phyloP scores from a whole-genome alignment of 192 early-diverging fungal species.

The Backusella tarrabulga region DNA sequence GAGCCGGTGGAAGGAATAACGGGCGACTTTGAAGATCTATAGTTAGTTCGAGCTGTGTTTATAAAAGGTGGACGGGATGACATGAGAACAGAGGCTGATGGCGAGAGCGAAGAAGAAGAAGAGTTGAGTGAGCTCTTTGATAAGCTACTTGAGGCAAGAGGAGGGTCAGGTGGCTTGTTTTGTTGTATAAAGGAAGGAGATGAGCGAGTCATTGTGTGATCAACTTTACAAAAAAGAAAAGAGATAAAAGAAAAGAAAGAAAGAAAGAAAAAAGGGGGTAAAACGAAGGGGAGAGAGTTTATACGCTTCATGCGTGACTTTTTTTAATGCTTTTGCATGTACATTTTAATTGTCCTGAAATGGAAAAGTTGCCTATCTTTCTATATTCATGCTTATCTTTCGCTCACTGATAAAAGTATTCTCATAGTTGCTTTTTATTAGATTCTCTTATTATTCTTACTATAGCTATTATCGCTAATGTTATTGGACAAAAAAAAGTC shows the following conservation, averaged over 20 bases:
- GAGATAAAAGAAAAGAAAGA: neutral
- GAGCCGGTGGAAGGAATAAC: neutral
- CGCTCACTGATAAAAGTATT: neutral
- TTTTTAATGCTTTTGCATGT: neutral
- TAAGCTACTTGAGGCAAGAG: neutral
- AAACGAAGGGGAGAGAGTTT: neutral
- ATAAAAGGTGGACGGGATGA: constrained; percentile 12
- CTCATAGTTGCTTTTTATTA: too few relatives aligned
- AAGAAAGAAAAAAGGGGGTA: constrained; percentile 1
- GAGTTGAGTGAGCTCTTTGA: constrained; percentile 4
- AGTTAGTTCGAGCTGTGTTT: neutral
- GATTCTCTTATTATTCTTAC: too few relatives aligned
- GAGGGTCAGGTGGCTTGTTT: neutral
- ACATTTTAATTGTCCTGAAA: neutral
- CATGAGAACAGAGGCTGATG: constrained; percentile 7
- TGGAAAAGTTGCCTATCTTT: neutral
- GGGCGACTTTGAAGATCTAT: neutral
- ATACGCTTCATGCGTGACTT: constrained; percentile 10
- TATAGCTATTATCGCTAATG: neutral
- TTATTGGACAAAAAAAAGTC: neutral
- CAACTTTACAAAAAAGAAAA: neutral
- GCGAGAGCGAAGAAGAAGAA: constrained; percentile 10
- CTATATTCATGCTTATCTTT: neutral
- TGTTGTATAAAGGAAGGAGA: constrained; percentile 10
- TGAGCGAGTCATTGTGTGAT: neutral